Evolutionary conservation across 148 eudicot genomes (phyloP).

Genomic region (Hydrangea macrophylla): DNA sequence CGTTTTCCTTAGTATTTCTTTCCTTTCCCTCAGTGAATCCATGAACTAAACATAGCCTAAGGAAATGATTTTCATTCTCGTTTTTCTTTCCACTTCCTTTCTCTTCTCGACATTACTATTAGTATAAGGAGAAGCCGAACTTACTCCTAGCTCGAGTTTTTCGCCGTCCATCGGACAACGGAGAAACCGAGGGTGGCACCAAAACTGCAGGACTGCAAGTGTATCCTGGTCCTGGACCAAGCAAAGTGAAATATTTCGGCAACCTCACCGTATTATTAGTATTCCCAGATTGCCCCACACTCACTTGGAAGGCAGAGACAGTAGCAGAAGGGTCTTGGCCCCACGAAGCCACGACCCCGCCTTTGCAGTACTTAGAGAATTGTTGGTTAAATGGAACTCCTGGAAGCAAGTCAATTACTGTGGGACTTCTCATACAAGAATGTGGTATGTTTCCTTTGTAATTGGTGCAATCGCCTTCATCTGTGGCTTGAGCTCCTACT

Average conservation of each 20-base stretch:
- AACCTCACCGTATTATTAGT: conserved; percentile 63
- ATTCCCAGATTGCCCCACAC: conserved; percentile 67
- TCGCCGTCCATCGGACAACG: conserved; percentile 54
- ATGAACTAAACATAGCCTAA: no score
- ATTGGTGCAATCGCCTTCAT: conserved; percentile 73
- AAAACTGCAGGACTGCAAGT: conserved; percentile 73
- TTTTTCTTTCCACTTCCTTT: no score
- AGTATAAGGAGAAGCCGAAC: background rate
- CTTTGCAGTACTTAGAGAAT: conserved; percentile 60
- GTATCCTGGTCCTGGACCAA: conserved; percentile 69
- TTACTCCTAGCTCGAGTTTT: conserved; percentile 72
- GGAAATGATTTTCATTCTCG: no score
- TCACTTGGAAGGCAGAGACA: conserved; percentile 61
- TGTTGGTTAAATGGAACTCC: conserved; percentile 70
- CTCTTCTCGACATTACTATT: no score
- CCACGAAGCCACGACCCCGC: conserved; percentile 59
- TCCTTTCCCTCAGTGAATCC: no score
- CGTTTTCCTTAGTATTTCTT: no score
- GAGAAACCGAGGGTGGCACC: conserved; percentile 60
- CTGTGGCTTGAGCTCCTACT: conserved; percentile 66
- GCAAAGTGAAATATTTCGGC: conserved; percentile 64
- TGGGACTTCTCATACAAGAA: conserved; percentile 52
- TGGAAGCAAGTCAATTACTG: conserved; percentile 59
- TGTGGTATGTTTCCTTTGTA: conserved; percentile 56
- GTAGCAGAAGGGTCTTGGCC: conserved; percentile 61